These are phyloP conservation scores for Phaeoacremonium minimum DNA, from an alignment of 2,329 filamentous ascomycete genomes.

Conservation along the genomic window DNA sequence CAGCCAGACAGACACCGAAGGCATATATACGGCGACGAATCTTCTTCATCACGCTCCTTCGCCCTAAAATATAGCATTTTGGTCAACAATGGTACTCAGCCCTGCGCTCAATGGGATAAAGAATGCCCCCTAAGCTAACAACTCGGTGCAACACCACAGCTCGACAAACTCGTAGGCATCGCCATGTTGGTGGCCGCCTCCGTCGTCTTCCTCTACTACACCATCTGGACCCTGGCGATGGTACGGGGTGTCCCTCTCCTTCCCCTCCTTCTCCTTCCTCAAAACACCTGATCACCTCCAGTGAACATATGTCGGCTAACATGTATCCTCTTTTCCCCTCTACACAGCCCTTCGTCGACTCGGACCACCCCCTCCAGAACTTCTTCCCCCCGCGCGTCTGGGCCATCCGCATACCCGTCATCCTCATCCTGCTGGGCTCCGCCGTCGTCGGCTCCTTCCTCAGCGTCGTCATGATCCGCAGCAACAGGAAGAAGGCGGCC, in stretches of 20 bases:
- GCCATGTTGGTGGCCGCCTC: conserved; percentile 64
- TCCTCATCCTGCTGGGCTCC: conserved; percentile 85
- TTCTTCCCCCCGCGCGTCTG: conserved; percentile 96
- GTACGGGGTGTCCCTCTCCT: conserved; percentile 43
- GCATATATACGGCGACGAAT: too few species aligned
- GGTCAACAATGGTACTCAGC: conserved; percentile 22
- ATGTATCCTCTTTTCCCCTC: not conserved
- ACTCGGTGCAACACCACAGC: conserved; percentile 44
- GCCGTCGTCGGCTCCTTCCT: conserved; percentile 96
- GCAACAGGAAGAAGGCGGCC: conserved; percentile 94
- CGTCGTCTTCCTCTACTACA: conserved; percentile 79
- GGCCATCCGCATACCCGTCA: conserved; percentile 97
- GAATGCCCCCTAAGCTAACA: conserved; percentile 3
- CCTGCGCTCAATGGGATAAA: not conserved
- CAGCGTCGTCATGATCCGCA: conserved; percentile 96
- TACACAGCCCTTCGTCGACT: conserved; percentile 88
- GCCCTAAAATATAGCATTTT: too few species aligned
- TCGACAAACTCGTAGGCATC: conserved; percentile 76
- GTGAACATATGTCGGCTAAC: conserved; percentile 11
- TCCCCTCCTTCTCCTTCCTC: conserved; percentile 3
- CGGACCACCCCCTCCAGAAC: conserved; percentile 86
- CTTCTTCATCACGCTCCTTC: too few species aligned
- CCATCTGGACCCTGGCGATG: conserved; percentile 96
- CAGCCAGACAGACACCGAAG: too few species aligned
- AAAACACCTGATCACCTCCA: conserved; percentile 3